Conservation (phyloP, 805 yeast species). For the Zygosaccharomyces bisporus region DNA sequence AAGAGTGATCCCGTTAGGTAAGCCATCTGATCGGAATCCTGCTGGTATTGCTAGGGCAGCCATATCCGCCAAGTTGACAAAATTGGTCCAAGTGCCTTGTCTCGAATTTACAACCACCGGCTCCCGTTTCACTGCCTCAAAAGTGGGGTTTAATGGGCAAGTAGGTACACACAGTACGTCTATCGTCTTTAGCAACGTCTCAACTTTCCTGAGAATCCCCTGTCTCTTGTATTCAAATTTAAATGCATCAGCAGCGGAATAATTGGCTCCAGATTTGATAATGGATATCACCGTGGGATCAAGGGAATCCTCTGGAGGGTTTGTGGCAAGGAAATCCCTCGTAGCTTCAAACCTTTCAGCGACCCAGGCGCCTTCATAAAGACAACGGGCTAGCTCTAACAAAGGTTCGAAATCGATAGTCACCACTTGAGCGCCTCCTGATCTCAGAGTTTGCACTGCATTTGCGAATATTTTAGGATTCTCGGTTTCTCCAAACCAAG, state of each 20-base stretch:
- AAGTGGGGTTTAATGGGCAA: slow-evolving; percentile 86
- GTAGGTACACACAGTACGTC: slow-evolving; percentile 90
- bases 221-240: slow-evolving; percentile 85
- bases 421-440: slow-evolving; percentile 56
- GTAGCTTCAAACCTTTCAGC: slow-evolving; percentile 89
- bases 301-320: slow-evolving; percentile 64
- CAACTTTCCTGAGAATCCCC: slow-evolving; percentile 65
- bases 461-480: slow-evolving; percentile 65
- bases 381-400: slow-evolving; percentile 75
- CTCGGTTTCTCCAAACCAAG: slow-evolving; percentile 78
- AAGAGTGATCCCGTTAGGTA: slow-evolving; percentile 88
- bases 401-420: slow-evolving; percentile 71
- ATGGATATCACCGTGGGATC: slow-evolving; percentile 82
- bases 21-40: slow-evolving; percentile 81
- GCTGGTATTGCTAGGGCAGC: slow-evolving; percentile 90
- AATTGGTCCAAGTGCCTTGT: slow-evolving; percentile 98
- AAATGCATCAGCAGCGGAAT: slow-evolving; percentile 79
- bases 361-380: slow-evolving; percentile 99
- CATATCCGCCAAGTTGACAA: slow-evolving; percentile 89
- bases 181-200: slow-evolving; percentile 48
- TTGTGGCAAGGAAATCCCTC: slow-evolving; percentile 62
- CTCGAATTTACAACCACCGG: slow-evolving; percentile 80
- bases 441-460: slow-evolving; percentile 54
- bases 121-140: slow-evolving; percentile 65
- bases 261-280: slow-evolving; percentile 71